Percentiles rank a stretch among this genome's conserved stretches.
These are phyloP conservation scores for Antitrichia curtipendula DNA, from an alignment of 225 moss, liverwort and hornwort species.

Conservation along the genomic window DNA sequence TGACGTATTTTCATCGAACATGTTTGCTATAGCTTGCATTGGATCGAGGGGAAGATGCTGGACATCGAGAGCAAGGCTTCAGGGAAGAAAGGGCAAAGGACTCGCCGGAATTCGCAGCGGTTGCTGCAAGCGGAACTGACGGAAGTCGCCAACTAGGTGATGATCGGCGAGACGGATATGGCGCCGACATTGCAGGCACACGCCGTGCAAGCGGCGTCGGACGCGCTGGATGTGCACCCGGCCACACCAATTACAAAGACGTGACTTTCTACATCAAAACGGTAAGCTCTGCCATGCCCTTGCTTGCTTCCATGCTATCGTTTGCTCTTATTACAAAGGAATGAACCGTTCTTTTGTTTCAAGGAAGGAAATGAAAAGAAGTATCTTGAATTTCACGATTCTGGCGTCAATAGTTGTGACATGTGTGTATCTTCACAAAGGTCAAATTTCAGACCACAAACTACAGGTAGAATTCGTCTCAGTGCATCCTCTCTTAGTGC, in stretches of 20 bases:
- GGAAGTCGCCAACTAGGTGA: background rate
- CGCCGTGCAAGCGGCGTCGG: conserved; percentile 46
- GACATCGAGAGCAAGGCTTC: background rate
- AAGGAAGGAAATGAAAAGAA: background rate
- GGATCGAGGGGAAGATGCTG: background rate
- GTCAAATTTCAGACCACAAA: no score
- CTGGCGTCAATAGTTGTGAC: background rate
- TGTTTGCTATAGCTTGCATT: background rate
- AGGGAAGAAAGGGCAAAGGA: background rate
- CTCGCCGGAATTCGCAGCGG: background rate
- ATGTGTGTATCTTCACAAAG: no score
- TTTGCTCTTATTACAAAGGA: background rate
- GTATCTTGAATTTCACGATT: background rate
- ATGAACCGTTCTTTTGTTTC: background rate
- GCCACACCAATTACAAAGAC: conserved; percentile 49
- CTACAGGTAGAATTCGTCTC: no score
- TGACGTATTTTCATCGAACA: background rate
- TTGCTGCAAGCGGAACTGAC: background rate
- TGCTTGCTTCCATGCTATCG: background rate
- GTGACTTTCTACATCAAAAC: conserved; percentile 48
- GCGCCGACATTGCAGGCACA: conserved; percentile 39
- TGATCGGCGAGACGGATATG: conserved; percentile 60
- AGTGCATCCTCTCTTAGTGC: no score
- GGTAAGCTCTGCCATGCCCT: background rate
- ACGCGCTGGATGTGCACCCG: conserved; percentile 43